Conservation (phyloP, 345 rosid genomes). For the Syzygium aromaticum region DNA sequence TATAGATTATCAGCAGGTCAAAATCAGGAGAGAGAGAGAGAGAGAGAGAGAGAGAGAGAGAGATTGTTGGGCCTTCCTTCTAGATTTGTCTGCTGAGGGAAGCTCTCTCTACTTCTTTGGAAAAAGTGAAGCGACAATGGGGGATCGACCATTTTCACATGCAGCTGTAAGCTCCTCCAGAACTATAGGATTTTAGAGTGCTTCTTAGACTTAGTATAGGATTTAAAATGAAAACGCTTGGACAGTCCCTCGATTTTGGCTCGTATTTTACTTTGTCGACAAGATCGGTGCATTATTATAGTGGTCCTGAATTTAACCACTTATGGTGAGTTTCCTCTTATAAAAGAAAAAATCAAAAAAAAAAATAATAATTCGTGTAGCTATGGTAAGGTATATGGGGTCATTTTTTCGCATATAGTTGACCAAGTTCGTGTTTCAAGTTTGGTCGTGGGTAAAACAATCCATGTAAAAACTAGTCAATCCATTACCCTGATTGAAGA, state of each 20-base stretch:
- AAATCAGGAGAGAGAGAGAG: background rate
- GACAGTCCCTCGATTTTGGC: background rate
- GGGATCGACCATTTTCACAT: background rate
- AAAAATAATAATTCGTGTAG: too few relatives aligned
- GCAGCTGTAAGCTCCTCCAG: background rate
- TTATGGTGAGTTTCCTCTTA: background rate
- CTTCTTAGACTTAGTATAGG: background rate
- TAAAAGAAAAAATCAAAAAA: background rate
- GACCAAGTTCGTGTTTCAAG: background rate
- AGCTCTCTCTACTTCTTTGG: background rate
- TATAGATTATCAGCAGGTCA: background rate
- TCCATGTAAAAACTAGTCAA: background rate
- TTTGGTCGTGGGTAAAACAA: background rate
- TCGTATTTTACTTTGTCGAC: background rate
- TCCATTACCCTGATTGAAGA: background rate
- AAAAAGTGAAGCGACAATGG: background rate
- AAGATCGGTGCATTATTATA: background rate
- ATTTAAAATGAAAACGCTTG: background rate
- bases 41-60: background rate
- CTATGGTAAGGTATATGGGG: background rate
- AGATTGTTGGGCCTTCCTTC: background rate
- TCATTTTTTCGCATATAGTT: background rate
- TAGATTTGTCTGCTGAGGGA: slow-evolving; percentile 1
- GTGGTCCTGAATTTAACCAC: background rate
- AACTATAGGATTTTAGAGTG: background rate